Percentiles rank a stretch among this genome's conserved stretches.
These are phyloP conservation scores for Neurospora crassa DNA, from an alignment of 2,329 filamentous ascomycete species.

Conservation along the genomic window DNA sequence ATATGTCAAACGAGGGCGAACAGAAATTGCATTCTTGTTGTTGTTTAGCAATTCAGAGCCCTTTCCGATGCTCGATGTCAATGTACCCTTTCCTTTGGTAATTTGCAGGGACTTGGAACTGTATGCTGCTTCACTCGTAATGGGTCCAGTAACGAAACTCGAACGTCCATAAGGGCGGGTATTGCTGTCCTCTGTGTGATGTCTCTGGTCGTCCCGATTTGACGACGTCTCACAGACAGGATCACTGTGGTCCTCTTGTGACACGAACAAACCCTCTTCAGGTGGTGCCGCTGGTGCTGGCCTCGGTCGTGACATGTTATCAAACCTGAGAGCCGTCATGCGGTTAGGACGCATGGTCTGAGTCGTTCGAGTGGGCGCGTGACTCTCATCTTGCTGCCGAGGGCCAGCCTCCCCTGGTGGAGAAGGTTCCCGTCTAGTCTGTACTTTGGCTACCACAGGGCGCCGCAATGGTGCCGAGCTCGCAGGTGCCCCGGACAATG, in stretches of 20 bases:
- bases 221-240: background rate
- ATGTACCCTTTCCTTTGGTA: background rate
- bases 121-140: background rate
- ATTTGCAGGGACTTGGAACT: background rate
- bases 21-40: background rate
- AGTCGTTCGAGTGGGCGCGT: background rate
- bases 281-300: background rate
- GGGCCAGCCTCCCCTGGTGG: background rate
- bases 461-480: constrained; percentile 23
- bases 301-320: background rate
- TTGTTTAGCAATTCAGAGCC: background rate
- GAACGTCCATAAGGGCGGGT: background rate
- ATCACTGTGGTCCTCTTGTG: background rate
- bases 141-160: background rate
- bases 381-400: background rate
- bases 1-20: background rate
- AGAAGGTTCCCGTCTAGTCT: background rate
- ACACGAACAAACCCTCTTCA: background rate
- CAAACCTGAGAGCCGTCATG: background rate
- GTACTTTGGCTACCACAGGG: constrained; percentile 7
- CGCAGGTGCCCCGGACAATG: constrained; percentile 29
- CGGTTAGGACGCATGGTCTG: background rate
- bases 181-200: background rate
- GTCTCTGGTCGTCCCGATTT: background rate
- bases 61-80: background rate